Evolutionary conservation across 768 basidiomycete species (phyloP).

Genomic region (Calocera viscosa): DNA sequence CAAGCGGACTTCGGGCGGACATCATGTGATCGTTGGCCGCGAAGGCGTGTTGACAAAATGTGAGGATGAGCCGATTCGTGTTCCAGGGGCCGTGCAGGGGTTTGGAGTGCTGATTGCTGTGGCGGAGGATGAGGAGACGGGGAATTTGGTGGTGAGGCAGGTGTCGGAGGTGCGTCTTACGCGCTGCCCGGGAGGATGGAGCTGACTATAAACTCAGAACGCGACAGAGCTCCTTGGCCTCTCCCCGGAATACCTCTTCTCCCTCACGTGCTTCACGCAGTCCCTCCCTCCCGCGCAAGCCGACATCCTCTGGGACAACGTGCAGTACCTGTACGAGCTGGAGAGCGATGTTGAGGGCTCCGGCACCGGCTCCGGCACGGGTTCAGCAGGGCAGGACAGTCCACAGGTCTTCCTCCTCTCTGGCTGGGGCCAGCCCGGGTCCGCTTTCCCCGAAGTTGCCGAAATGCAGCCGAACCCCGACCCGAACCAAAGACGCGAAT

Average conservation of each 20-base stretch:
- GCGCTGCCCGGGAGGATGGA: neutral
- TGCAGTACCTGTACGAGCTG: conserved; percentile 45
- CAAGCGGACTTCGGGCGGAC: conserved; percentile 47
- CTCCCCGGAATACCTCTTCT: conserved; percentile 57
- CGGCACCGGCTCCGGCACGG: too few species aligned
- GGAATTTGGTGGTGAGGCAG: conserved; percentile 50
- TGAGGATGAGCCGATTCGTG: conserved; percentile 78
- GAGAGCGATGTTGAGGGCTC: conserved; percentile 29
- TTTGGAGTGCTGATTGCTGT: conserved; percentile 71
- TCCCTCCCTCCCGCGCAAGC: conserved; percentile 54
- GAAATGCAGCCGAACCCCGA: conserved; percentile 20
- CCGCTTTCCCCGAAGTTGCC: conserved; percentile 26
- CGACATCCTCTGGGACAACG: conserved; percentile 57
- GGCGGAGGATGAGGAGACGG: conserved; percentile 44
- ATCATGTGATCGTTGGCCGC: conserved; percentile 56
- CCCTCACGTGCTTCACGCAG: conserved; percentile 58
- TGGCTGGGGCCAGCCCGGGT: conserved; percentile 59
- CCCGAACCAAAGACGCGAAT: conserved; percentile 31
- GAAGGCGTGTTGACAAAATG: conserved; percentile 54
- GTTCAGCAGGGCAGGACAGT: conserved; percentile 31
- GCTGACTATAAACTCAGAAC: conserved; percentile 38
- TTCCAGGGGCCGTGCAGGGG: conserved; percentile 69
- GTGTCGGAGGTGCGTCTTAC: conserved; percentile 54
- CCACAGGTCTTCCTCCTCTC: conserved; percentile 57
- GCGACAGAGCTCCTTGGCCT: conserved; percentile 61